Percentiles rank a stretch among this genome's conserved stretches.
Evolutionary conservation across 129 eudicot species (phyloP).

Genomic region (Chrysanthemum makinoi): DNA sequence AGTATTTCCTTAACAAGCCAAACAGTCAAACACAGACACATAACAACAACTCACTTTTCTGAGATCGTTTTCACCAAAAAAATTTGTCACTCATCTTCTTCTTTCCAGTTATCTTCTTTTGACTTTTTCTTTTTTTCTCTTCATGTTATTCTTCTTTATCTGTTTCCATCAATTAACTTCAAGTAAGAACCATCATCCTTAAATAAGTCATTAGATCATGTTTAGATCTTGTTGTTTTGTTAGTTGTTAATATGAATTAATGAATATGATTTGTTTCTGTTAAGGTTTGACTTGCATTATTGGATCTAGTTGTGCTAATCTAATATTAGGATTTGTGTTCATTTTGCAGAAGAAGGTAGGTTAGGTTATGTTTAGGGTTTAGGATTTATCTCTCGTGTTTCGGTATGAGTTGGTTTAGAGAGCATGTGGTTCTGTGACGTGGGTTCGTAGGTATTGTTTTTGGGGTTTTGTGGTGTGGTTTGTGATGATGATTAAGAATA

Average conservation of each 20-base stretch:
- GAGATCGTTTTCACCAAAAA: no score
- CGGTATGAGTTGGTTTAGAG: conserved; percentile 25
- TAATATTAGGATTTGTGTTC: conserved; percentile 23
- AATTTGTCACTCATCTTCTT: neutral
- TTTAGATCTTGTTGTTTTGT: neutral
- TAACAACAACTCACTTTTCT: no score
- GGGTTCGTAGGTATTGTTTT: neutral
- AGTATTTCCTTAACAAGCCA: neutral
- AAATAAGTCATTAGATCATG: neutral
- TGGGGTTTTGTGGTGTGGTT: conserved; percentile 28
- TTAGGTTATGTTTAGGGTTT: conserved; percentile 12
- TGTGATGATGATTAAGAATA: conserved; percentile 60
- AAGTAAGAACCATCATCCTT: conserved; percentile 21
- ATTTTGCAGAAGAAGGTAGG: conserved; percentile 26
- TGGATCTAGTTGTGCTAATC: conserved; percentile 5
- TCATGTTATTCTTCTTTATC: conserved; percentile 25
- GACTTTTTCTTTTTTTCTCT: conserved; percentile 12
- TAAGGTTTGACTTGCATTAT: conserved; percentile 23
- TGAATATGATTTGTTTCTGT: neutral
- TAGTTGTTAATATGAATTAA: neutral
- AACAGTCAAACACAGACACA: neutral
- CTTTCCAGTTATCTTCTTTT: conserved; percentile 24
- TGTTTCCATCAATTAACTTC: conserved; percentile 11
- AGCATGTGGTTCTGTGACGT: conserved; percentile 30
- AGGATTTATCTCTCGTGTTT: conserved; percentile 23